Evolutionary conservation across 148 eudicot species (phyloP).

Genomic region (Oxyria digyna): DNA sequence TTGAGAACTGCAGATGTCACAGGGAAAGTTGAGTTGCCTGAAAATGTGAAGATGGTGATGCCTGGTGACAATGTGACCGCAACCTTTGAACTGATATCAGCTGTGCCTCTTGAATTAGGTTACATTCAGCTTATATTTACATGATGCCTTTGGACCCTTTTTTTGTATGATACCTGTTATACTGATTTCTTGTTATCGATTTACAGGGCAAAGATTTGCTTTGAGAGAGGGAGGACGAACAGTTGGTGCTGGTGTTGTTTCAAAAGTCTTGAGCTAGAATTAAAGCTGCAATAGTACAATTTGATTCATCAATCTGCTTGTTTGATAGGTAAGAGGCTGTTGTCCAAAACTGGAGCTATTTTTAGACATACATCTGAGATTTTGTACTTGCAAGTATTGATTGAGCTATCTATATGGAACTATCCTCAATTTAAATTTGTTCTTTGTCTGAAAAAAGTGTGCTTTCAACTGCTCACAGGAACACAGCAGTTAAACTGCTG

Average conservation of each 20-base stretch:
- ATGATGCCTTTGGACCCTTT: neutral
- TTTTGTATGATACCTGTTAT: neutral
- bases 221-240: slow-evolving; percentile 86
- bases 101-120: slow-evolving; percentile 88
- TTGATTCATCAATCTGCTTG: neutral
- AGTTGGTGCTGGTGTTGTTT: slow-evolving; percentile 80
- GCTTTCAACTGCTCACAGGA: neutral
- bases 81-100: slow-evolving; percentile 64
- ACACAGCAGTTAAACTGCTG: neutral
- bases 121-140: neutral
- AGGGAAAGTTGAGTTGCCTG: slow-evolving; percentile 84
- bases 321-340: neutral
- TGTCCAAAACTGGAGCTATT: neutral
- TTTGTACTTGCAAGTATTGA: neutral
- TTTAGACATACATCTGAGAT: neutral
- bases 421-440: neutral
- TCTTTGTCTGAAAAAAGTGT: neutral
- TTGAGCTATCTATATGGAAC: neutral
- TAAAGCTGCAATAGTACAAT: neutral
- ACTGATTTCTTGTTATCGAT: neutral
- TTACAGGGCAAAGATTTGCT: slow-evolving; percentile 91
- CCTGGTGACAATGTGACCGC: slow-evolving; percentile 99
- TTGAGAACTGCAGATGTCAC: slow-evolving; percentile 85
- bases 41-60: slow-evolving; percentile 91
- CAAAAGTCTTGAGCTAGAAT: slow-evolving; percentile 44